Evolutionary conservation across 108 stramenopile genomes (phyloP).

Genomic region (Cyclotella atomus): DNA sequence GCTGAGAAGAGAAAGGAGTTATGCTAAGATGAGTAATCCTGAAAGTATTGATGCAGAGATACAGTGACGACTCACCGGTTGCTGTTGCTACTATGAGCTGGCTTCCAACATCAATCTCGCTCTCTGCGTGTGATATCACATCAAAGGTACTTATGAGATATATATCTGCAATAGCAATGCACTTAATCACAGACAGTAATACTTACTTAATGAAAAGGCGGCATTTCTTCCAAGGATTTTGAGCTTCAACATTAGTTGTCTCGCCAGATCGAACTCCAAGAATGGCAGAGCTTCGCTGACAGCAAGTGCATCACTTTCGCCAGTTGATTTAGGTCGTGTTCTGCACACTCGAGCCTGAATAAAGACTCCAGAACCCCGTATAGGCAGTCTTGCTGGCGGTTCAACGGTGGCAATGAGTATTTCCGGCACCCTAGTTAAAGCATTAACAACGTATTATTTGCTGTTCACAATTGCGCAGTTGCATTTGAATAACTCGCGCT

Average conservation of each 20-base stretch:
- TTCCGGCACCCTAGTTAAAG: no score
- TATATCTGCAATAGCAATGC: neutral
- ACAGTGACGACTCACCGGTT: neutral
- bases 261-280: slow-evolving; percentile 94
- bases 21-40: neutral
- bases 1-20: slow-evolving; percentile 51
- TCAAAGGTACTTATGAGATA: no score
- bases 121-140: no score
- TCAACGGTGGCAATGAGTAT: slow-evolving; percentile 74
- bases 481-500: no score
- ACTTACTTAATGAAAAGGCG: slow-evolving; percentile 70
- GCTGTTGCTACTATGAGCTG: slow-evolving; percentile 82
- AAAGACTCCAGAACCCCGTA: slow-evolving; percentile 90
- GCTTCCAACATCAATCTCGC: slow-evolving; percentile 85
- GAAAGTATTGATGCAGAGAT: neutral
- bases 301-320: slow-evolving; percentile 91
- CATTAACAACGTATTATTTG: no score
- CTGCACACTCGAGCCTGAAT: slow-evolving; percentile 96
- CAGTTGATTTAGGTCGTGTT: slow-evolving; percentile 71
- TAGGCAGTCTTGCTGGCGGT: slow-evolving; percentile 79
- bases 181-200: neutral
- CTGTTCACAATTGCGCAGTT: no score
- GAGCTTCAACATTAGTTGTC: slow-evolving; percentile 96
- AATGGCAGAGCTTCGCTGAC: slow-evolving; percentile 94
- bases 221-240: slow-evolving; percentile 94